Conservation (phyloP, 2,329 filamentous ascomycete species). For the Diaporthe helianthi region DNA sequence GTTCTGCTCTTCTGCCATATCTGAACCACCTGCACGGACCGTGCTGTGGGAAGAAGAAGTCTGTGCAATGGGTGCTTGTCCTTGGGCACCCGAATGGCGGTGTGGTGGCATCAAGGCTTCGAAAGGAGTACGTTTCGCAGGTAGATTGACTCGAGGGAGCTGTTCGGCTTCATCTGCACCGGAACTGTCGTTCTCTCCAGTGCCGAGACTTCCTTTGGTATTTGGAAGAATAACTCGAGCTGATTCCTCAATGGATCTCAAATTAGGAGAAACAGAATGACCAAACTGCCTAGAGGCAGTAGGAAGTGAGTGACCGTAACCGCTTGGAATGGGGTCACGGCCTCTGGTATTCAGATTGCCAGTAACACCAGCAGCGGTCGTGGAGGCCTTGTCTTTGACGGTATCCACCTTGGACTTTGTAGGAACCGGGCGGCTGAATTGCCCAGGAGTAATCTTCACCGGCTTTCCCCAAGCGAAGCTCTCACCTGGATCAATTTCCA, state of each 20-base stretch:
- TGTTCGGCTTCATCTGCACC: neutral
- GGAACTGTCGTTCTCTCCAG: neutral
- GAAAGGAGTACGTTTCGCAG: slow-evolving; percentile 3
- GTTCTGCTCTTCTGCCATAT: too few species aligned
- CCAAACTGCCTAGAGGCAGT: neutral
- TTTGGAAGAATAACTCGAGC: neutral
- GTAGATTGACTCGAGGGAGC: neutral
- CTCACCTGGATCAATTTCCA: slow-evolving; percentile 15
- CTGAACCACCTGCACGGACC: neutral
- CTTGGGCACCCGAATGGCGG: neutral
- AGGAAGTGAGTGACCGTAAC: neutral
- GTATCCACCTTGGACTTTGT: neutral
- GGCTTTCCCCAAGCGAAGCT: slow-evolving; percentile 29
- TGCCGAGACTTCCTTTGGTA: neutral
- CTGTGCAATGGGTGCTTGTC: neutral
- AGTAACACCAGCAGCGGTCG: neutral
- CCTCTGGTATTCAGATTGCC: neutral
- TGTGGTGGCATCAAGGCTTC: neutral
- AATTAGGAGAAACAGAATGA: neutral
- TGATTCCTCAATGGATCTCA: neutral
- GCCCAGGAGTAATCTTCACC: slow-evolving; percentile 15
- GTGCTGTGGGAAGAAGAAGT: neutral
- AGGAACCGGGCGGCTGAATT: slow-evolving; percentile 18
- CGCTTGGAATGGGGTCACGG: neutral
- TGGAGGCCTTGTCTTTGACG: neutral